Percentiles rank a stretch among this genome's conserved stretches.
Conservation (phyloP, 2,329 filamentous ascomycete species). For the Fusarium mexicanum region DNA sequence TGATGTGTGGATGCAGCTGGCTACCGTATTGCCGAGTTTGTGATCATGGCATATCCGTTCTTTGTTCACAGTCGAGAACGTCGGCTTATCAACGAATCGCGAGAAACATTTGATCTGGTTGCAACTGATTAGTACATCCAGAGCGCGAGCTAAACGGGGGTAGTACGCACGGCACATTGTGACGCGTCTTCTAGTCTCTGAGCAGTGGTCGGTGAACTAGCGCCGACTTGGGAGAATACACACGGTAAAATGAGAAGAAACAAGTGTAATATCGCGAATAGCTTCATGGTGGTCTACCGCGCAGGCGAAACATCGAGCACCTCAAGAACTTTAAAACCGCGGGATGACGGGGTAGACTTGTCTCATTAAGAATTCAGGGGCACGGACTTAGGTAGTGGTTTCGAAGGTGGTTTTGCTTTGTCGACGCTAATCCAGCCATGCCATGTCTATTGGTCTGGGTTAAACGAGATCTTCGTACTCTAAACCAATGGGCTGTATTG, state of each 20-base stretch:
- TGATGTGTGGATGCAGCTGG: neutral
- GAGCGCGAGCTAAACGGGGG: fast-evolving
- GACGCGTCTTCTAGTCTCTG: neutral
- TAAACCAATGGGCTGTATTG: neutral
- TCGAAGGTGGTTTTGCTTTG: neutral
- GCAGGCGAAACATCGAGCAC: neutral
- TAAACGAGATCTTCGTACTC: neutral
- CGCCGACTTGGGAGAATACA: neutral
- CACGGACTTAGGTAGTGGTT: neutral
- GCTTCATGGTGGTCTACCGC: neutral
- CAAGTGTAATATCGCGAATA: neutral
- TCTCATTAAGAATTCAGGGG: constrained; percentile 1
- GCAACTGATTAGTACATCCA: neutral
- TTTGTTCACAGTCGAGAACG: neutral
- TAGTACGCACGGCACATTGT: neutral
- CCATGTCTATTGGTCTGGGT: neutral
- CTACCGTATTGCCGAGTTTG: neutral
- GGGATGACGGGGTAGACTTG: neutral
- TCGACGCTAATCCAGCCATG: neutral
- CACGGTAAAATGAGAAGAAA: neutral
- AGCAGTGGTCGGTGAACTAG: neutral
- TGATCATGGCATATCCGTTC: neutral
- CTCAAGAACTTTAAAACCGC: too few species aligned
- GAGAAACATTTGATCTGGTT: neutral
- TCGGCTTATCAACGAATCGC: neutral